Conservation (phyloP, 768 basidiomycete genomes). For the Neoboletus brunneissimus region DNA sequence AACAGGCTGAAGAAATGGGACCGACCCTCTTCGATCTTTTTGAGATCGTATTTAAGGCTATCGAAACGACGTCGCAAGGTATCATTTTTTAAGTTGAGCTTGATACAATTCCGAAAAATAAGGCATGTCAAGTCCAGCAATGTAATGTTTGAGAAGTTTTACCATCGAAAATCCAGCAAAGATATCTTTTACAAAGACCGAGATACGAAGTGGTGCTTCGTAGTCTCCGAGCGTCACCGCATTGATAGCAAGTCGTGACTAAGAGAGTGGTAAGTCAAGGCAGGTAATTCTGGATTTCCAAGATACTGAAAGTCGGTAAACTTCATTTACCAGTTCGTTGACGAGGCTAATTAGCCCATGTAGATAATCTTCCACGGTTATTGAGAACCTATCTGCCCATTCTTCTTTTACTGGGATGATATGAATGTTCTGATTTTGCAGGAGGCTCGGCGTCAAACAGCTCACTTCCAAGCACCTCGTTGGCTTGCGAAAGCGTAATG, state of each 20-base stretch:
- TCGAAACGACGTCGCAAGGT: constrained; percentile 72
- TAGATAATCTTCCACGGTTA: constrained; percentile 77
- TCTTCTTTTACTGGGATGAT: constrained; percentile 56
- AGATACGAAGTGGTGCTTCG: constrained; percentile 75
- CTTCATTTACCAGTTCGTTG: constrained; percentile 67
- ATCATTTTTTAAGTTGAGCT: constrained; percentile 83
- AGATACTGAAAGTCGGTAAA: neutral
- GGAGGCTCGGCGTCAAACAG: constrained; percentile 3
- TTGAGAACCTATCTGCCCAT: constrained; percentile 61
- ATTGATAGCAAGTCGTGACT: constrained; percentile 81
- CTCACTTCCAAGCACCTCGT: constrained; percentile 67
- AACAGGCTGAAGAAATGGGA: constrained; percentile 1
- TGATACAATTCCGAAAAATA: constrained; percentile 26
- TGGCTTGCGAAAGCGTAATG: constrained; percentile 51
- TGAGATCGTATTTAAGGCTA: constrained; percentile 81
- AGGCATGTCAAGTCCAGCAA: constrained; percentile 2
- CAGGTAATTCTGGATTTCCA: neutral
- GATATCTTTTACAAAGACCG: constrained; percentile 74
- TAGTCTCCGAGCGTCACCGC: constrained; percentile 81
- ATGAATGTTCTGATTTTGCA: constrained; percentile 6
- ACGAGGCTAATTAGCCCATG: constrained; percentile 76
- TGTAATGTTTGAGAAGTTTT: neutral
- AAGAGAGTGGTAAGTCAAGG: constrained; percentile 7
- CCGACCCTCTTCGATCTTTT: constrained; percentile 84
- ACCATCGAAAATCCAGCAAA: constrained; percentile 87